These are phyloP conservation scores for Solanum lycopersicoides DNA, from an alignment of 257 asterid species.

Conservation along the genomic window DNA sequence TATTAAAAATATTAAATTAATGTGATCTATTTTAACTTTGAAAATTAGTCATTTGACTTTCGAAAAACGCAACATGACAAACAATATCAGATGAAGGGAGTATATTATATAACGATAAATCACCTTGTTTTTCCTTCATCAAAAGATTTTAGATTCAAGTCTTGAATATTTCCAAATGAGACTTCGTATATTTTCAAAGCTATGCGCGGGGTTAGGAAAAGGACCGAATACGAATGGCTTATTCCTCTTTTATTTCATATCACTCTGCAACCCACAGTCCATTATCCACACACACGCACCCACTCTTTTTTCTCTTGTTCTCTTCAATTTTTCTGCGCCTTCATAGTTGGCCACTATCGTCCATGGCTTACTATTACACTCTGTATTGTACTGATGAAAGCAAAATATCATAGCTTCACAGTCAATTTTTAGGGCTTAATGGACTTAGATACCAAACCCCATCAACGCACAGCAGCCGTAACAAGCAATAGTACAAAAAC, in stretches of 20 bases:
- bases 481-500: constrained; percentile 13
- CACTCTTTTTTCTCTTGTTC: not conserved
- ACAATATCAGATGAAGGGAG: too few species aligned
- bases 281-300: not conserved
- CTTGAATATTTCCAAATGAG: too few species aligned
- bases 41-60: too few species aligned
- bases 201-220: not conserved
- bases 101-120: too few species aligned
- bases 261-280: not conserved
- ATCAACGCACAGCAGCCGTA: constrained; percentile 19
- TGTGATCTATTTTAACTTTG: too few species aligned
- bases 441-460: constrained; percentile 52
- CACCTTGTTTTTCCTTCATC: fast-evolving
- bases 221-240: not conserved
- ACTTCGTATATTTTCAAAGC: not conserved
- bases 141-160: too few species aligned
- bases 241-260: not conserved
- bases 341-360: not conserved
- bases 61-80: too few species aligned
- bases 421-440: constrained; percentile 5
- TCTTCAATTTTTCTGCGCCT: not conserved
- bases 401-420: not conserved
- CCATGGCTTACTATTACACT: not conserved
- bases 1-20: too few species aligned
- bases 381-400: not conserved